These are phyloP conservation scores for Acrasis kona DNA, from an alignment of 78 protist species.

Conservation along the genomic window DNA sequence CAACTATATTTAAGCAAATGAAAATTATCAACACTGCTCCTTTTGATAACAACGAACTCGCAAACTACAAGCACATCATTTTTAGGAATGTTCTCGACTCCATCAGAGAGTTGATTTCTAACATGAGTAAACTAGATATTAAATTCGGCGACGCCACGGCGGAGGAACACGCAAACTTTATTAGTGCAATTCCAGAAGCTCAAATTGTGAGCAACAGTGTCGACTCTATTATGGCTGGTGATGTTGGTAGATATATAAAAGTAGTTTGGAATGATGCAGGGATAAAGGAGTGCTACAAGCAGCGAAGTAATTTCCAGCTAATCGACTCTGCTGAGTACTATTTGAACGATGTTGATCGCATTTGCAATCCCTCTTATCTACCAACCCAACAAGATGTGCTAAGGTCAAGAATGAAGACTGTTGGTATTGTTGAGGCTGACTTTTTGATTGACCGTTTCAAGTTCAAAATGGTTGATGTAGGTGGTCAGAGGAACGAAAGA, in stretches of 20 bases:
- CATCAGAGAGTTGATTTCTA: too few species aligned
- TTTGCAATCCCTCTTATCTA: slow-evolving; percentile 46
- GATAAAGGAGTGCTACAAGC: slow-evolving; percentile 44
- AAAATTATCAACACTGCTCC: too few species aligned
- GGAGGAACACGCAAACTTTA: too few species aligned
- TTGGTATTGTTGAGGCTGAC: slow-evolving; percentile 80
- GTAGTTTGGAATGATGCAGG: slow-evolving; percentile 69
- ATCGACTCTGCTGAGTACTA: slow-evolving; percentile 77
- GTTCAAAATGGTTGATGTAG: slow-evolving; percentile 86
- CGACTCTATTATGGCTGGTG: too few species aligned
- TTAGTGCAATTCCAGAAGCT: too few species aligned
- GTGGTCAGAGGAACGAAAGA: slow-evolving; percentile 90
- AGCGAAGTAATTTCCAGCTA: slow-evolving; percentile 70
- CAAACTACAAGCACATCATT: too few species aligned
- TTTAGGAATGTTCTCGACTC: too few species aligned
- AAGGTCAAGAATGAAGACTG: slow-evolving; percentile 78
- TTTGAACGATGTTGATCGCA: slow-evolving; percentile 2
- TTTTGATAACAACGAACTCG: too few species aligned
- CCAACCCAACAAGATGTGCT: slow-evolving; percentile 84
- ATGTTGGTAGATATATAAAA: slow-evolving; percentile 33
- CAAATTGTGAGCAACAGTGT: too few species aligned
- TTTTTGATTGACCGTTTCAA: slow-evolving; percentile 35
- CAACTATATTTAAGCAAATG: too few species aligned
- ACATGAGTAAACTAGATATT: too few species aligned
- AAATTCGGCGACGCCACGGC: too few species aligned